Base-by-base conservation (phyloP, 2,329 filamentous ascomycete species). In the Botrytis paeoniae region DNA sequence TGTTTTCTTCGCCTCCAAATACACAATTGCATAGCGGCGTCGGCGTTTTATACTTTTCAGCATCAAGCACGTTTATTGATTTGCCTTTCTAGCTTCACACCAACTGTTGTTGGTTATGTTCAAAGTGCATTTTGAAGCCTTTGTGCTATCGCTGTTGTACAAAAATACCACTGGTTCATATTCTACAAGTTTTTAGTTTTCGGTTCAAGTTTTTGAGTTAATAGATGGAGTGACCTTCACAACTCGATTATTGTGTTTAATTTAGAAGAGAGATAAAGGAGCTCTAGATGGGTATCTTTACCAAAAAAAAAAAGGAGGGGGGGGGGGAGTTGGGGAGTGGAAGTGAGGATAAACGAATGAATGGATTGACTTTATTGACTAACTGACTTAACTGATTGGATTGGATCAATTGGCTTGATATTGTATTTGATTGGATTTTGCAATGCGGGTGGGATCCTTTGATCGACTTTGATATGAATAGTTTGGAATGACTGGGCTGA, bases 21-120 rank as follows among this genome's bases (percentile, higher is more conserved):
- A 63, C 62, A 72, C 51, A 68, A 71, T 54, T 74, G 73, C 70
- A 74, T 73, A 73, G 70, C 70, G 73, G 57, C 66, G 43, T 73
- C 48, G 73, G 73, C 73, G 73, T 74, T 48, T 51, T 41, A 54
- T 39, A 57, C 66, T 39, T 60, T 54, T 60, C 66, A 48, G 63
- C 48, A 72, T 60, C 69, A 51, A 45, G 45, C 48, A 41, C 59
- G 39, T 69, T 35, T 29, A 41, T 68, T 41, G 70, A 72, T 41
- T 57, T 60, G 62, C 51, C 43, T 63, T 32, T 65, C n/a, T 59
- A 60, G 54, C 54, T 69, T 69, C 59, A 48, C 35, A 32, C 25
- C 48, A 60, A 43, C 32, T 39, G 37, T 35, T 45, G 18, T 72
- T 72, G 63, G 48, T 29, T 41, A 69, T 48, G 32, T 43, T 59